Percentiles rank a stretch among this genome's conserved stretches.
Evolutionary conservation across 2,329 filamentous ascomycete species (phyloP).

Genomic region (Chaetomium sp.): DNA sequence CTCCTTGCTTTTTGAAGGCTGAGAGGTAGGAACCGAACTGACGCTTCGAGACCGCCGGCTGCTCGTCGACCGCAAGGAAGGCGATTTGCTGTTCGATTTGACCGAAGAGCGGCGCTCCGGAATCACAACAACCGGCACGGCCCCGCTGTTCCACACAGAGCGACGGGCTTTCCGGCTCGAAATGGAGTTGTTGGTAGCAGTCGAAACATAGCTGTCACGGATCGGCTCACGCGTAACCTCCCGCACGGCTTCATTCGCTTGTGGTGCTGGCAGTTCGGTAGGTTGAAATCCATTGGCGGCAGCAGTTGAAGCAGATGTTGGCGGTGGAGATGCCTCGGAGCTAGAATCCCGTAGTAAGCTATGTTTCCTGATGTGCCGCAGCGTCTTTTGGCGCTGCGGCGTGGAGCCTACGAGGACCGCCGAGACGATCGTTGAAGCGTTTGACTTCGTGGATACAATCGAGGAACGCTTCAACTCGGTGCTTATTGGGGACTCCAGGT

Average conservation of each 20-base stretch:
- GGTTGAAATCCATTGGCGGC: conserved; percentile 22
- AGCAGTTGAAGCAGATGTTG: conserved; percentile 32
- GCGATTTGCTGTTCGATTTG: conserved; percentile 41
- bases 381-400: conserved; percentile 45
- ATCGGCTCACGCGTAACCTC: too few relatives aligned
- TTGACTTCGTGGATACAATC: conserved; percentile 48
- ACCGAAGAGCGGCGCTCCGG: conserved; percentile 52
- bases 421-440: conserved; percentile 50
- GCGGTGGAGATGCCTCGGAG: conserved; percentile 34
- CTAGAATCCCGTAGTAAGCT: conserved; percentile 42
- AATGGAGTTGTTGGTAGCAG: conserved; percentile 41
- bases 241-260: conserved; percentile 26
- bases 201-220: conserved; percentile 44
- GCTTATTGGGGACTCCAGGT: conserved; percentile 35
- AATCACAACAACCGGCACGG: conserved; percentile 56
- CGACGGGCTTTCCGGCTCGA: conserved; percentile 50
- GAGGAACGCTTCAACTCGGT: conserved; percentile 46
- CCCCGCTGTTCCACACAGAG: conserved; percentile 53
- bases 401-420: conserved; percentile 49
- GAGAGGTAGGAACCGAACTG: conserved; percentile 40
- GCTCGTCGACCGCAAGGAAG: conserved; percentile 55
- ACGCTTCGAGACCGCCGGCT: conserved; percentile 51
- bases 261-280: conserved; percentile 11
- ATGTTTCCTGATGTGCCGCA: conserved; percentile 57
- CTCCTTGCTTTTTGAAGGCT: conserved; percentile 38